These are phyloP conservation scores for Berkeleyomyces basicola DNA, from an alignment of 2,329 filamentous ascomycete species.

Conservation along the genomic window DNA sequence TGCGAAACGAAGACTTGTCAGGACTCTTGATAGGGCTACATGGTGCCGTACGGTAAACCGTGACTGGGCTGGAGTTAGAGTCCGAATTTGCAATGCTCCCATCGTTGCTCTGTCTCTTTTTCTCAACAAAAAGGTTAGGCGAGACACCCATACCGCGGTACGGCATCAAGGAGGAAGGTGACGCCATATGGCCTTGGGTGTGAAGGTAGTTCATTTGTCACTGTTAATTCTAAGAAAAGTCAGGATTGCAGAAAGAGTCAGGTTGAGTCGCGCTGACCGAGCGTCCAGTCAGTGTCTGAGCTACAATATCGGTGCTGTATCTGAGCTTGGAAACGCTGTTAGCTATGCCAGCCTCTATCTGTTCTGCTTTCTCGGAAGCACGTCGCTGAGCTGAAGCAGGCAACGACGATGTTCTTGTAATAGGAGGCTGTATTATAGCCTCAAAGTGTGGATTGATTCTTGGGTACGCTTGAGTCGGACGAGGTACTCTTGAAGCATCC, in stretches of 20 bases:
- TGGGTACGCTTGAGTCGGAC: not conserved
- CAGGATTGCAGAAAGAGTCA: not conserved
- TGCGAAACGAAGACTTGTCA: not conserved
- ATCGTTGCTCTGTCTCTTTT: conserved; percentile 4
- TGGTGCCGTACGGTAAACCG: conserved; percentile 7
- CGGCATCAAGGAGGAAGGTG: not conserved
- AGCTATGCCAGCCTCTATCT: not conserved
- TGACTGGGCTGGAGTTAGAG: conserved; percentile 1
- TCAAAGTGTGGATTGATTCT: not conserved
- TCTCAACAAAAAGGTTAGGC: conserved; percentile 8
- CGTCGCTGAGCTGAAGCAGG: not conserved
- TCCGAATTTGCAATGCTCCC: conserved; percentile 5
- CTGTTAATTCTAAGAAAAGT: not conserved
- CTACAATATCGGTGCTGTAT: not conserved
- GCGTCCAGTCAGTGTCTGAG: not conserved
- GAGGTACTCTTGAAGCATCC: not conserved
- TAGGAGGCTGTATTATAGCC: not conserved
- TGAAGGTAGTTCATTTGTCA: not conserved
- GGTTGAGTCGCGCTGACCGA: not conserved
- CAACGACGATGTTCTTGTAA: not conserved
- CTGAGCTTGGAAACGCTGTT: not conserved
- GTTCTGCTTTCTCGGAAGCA: not conserved
- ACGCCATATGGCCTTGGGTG: not conserved
- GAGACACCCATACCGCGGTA: not conserved
- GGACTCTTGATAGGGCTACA: conserved; percentile 9